These are phyloP conservation scores for Prunus campanulata DNA, from an alignment of 306 rosid genomes.

Conservation along the genomic window DNA sequence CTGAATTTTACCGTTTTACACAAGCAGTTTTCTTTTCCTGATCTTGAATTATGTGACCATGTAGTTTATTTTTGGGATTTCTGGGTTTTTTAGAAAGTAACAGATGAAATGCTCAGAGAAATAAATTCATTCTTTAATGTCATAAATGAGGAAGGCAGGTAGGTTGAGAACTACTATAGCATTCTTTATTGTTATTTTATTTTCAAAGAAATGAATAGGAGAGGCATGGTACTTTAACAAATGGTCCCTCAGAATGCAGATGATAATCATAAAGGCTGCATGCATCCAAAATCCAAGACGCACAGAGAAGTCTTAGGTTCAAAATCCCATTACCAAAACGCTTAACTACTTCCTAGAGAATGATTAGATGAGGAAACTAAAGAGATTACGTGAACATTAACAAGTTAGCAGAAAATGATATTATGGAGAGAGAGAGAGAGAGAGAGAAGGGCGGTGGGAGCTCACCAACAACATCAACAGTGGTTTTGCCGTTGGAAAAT, in stretches of 20 bases:
- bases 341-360: background rate
- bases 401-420: background rate
- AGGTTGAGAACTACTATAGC: background rate
- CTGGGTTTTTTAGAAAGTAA: background rate
- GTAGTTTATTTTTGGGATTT: background rate
- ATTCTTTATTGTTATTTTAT: background rate
- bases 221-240: background rate
- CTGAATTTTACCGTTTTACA: background rate
- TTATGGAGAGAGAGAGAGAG: background rate
- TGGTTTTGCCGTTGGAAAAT: slow-evolving; percentile 85
- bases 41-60: background rate
- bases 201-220: background rate
- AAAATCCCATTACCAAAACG: background rate
- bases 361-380: too few relatives aligned
- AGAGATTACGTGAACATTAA: background rate
- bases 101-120: background rate
- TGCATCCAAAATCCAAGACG: background rate
- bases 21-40: background rate
- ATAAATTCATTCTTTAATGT: background rate
- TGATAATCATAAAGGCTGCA: background rate
- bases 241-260: background rate
- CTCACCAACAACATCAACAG: slow-evolving; percentile 73
- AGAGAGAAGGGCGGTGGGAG: background rate
- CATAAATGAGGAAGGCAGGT: background rate
- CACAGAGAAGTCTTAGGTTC: background rate